Conservation (phyloP, 2,329 filamentous ascomycete species). For the Fusarium scirpi region DNA sequence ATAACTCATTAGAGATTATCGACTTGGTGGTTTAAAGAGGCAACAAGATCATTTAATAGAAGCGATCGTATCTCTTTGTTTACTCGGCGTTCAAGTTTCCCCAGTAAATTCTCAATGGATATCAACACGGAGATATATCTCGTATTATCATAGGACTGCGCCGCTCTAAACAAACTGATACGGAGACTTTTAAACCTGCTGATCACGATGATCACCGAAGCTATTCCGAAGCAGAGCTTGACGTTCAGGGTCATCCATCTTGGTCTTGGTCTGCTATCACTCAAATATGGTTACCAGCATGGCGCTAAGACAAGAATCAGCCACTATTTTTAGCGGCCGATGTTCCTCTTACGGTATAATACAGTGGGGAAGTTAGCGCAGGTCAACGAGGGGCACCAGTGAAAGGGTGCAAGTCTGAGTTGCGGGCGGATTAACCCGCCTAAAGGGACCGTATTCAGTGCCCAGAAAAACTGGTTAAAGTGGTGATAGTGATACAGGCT, state of each 20-base stretch:
- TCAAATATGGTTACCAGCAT: neutral
- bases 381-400: slow-evolving; percentile 20
- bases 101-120: neutral
- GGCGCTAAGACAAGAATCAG: slow-evolving; percentile 14
- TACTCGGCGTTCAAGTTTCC: neutral
- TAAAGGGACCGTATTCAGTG: slow-evolving; percentile 22
- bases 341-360: neutral
- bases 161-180: neutral
- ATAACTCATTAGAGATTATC: neutral
- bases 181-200: neutral
- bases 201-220: neutral
- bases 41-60: neutral
- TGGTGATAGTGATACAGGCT: slow-evolving; percentile 26
- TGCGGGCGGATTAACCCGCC: slow-evolving; percentile 23
- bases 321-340: slow-evolving; percentile 34
- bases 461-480: slow-evolving; percentile 26
- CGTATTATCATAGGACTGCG: neutral
- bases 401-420: slow-evolving; percentile 8
- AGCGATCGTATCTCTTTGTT: neutral
- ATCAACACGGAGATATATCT: neutral
- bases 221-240: slow-evolving; percentile 7
- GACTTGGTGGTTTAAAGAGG: neutral
- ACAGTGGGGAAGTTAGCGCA: slow-evolving; percentile 19
- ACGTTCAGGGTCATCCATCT: neutral
- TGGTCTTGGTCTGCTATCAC: neutral